A percentile compares a stretch with the other conserved stretches of the same genome.
These are phyloP conservation scores for Leccinum imitatum DNA, from an alignment of 768 basidiomycete genomes.

Conservation along the genomic window DNA sequence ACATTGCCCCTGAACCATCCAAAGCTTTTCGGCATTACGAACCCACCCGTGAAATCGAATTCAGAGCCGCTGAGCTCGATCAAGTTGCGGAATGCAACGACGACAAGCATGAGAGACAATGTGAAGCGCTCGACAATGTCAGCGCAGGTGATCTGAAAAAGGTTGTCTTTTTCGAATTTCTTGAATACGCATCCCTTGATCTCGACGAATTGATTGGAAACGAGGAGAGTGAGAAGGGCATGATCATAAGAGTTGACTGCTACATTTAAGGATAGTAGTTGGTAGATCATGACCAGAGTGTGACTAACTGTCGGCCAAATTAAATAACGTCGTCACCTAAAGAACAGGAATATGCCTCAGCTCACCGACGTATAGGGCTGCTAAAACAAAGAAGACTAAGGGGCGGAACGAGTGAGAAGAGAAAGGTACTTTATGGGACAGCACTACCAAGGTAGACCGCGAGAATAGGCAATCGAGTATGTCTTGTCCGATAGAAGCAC, in stretches of 20 bases:
- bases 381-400: slow-evolving; percentile 79
- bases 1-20: slow-evolving; percentile 80
- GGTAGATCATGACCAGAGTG: slow-evolving; percentile 93
- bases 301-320: slow-evolving; percentile 62
- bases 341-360: neutral
- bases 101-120: slow-evolving; percentile 82
- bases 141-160: slow-evolving; percentile 98
- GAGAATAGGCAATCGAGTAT: slow-evolving; percentile 96
- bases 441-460: slow-evolving; percentile 76
- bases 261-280: slow-evolving; percentile 91
- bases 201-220: slow-evolving; percentile 99
- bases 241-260: slow-evolving; percentile 99
- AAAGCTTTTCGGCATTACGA: slow-evolving; percentile 78
- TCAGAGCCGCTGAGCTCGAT: slow-evolving; percentile 92
- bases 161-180: slow-evolving; percentile 97
- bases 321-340: neutral
- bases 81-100: slow-evolving; percentile 91
- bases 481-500: slow-evolving; percentile 96
- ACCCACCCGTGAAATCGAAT: slow-evolving; percentile 70
- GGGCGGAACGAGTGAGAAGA: slow-evolving; percentile 73
- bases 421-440: slow-evolving; percentile 61
- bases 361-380: slow-evolving; percentile 80
- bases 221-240: slow-evolving; percentile 86
- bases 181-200: slow-evolving; percentile 99
- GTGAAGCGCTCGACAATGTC: slow-evolving; percentile 99